Conservation (phyloP, 768 basidiomycete species). For the Leucocoprinus sp. region DNA sequence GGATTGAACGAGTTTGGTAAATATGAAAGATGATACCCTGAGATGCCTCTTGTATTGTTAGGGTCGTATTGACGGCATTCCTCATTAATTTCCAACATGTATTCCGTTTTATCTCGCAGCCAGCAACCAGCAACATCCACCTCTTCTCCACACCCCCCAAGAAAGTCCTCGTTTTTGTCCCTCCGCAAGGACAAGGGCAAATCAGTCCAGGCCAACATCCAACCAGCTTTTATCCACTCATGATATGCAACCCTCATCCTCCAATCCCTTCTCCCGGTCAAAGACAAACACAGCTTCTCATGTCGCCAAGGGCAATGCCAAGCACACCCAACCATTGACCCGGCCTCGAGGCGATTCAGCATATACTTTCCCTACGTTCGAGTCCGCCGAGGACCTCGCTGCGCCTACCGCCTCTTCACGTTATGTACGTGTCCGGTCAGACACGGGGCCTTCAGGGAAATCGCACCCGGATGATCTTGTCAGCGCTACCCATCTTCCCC, state of each 20-base stretch:
- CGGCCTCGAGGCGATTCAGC: constrained; percentile 19
- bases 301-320: constrained; percentile 2
- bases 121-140: constrained; percentile 23
- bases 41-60: constrained; percentile 3
- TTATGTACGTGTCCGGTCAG: constrained; percentile 42
- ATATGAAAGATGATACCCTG: constrained; percentile 3
- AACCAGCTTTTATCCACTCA: constrained; percentile 11
- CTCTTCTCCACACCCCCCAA: constrained; percentile 37
- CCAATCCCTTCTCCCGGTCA: neutral
- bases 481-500: constrained; percentile 43
- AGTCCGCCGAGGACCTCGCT: constrained; percentile 22
- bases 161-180: constrained; percentile 52
- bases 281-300: constrained; percentile 1
- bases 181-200: constrained; percentile 43
- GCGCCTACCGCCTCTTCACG: constrained; percentile 20
- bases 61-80: constrained; percentile 6
- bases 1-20: constrained; percentile 8
- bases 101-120: constrained; percentile 29
- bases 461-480: constrained; percentile 35
- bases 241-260: constrained; percentile 2
- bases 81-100: constrained; percentile 21
- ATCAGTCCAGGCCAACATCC: constrained; percentile 1
- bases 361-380: constrained; percentile 35
- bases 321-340: neutral
- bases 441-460: constrained; percentile 48